Base-by-base conservation (phyloP, 257 asterid genomes). In the Rubia yunnanensis region DNA sequence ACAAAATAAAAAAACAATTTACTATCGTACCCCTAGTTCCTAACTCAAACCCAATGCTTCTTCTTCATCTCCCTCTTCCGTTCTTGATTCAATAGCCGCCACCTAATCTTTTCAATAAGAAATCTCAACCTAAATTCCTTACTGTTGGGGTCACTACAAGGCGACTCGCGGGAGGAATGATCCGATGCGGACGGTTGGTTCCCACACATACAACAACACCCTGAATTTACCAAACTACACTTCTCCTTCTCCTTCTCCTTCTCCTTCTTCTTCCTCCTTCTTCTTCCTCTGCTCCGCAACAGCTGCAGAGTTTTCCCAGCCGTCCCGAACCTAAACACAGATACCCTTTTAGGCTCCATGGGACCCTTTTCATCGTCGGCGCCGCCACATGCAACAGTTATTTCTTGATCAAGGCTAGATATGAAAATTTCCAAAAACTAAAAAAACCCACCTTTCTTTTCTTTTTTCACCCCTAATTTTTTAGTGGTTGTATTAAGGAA, bases 101-200 rank as follows among this genome's bases (percentile, higher is more conserved):
- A n/a, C n/a, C n/a, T n/a, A n/a, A n/a, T 92, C 72, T 82, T 84
- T 74, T 92, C 96, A 69, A 92, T 83, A 48, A 92, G 77, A 73
- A 72, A 72, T 70, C 85, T 83, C 81, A 92, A 60, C 94, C 77
- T 76, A 78, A 89, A 92, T 64, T 72, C 87, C 3, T 83, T 46
- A 73, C 94, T 87, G 67, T 92, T 87, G 72, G 99, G 97, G 66
- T 92, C 97, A 74, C 97, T 87, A 5, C 85, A 48, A 32, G 94
- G 92, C 30, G 96, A 84, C 82, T 84, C 91, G 78, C 80, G 84
- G 4, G 94, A 73, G 14, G 89, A 82, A 75, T 44, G 7, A 44
- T 78, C 95, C 65, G 77, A 65, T 7, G 86, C 76, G 82, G 39
- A 67, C 34, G 85, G 92, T 61, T 70, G 73, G 76, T 74, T 82